Conservation (phyloP, 2,329 filamentous ascomycete genomes). For the Arthrobotrys entomopaga region DNA sequence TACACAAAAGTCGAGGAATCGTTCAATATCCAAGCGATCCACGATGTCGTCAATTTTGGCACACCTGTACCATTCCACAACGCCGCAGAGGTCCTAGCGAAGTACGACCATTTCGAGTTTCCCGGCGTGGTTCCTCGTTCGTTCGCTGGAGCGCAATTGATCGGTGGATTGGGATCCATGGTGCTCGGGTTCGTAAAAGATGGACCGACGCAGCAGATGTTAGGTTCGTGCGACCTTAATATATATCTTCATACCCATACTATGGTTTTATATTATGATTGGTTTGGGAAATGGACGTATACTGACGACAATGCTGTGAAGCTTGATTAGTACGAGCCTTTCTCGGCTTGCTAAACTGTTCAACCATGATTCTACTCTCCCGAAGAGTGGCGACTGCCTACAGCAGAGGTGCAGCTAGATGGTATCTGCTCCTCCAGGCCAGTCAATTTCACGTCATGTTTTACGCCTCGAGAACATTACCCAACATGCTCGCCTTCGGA, state of each 20-base stretch:
- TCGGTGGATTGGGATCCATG: conserved; percentile 78
- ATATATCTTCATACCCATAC: background rate
- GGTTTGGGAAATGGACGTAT: background rate
- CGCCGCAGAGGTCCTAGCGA: conserved; percentile 67
- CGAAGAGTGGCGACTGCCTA: conserved; percentile 73
- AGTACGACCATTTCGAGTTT: conserved; percentile 91
- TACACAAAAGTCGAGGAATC: conserved; percentile 99
- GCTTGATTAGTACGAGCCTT: conserved; percentile 72
- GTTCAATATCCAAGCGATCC: conserved; percentile 93
- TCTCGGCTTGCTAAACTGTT: conserved; percentile 79
- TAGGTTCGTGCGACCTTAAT: conserved; percentile 64
- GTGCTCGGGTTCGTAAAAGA: conserved; percentile 70
- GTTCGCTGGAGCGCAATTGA: conserved; percentile 81
- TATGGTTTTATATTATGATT: background rate
- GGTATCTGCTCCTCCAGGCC: conserved; percentile 81
- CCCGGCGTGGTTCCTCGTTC: conserved; percentile 91
- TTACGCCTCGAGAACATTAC: conserved; percentile 89
- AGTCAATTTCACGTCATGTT: conserved; percentile 93
- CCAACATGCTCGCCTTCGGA: conserved; percentile 95
- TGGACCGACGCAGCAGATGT: conserved; percentile 67
- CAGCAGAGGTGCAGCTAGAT: conserved; percentile 75
- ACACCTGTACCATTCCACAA: conserved; percentile 69
- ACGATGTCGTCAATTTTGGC: conserved; percentile 87
- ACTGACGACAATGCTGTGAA: conserved; percentile 43
- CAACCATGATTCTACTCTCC: conserved; percentile 74